phyloP scores from a whole-genome alignment of 176 grass and related monocot species.

The Leersia perrieri region DNA sequence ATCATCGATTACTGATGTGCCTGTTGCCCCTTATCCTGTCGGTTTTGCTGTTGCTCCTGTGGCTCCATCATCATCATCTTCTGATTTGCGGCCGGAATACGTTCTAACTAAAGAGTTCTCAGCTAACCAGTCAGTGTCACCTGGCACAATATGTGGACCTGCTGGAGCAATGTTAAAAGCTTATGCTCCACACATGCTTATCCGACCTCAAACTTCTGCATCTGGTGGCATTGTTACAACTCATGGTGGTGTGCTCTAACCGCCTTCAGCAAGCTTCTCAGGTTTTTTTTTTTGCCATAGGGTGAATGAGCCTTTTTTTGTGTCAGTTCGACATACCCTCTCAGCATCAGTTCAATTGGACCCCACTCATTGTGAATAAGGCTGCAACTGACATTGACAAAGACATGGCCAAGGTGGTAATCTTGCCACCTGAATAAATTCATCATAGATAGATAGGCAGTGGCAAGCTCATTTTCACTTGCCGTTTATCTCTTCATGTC shows the following conservation, averaged over 20 bases:
- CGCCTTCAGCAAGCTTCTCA: slow-evolving; percentile 23
- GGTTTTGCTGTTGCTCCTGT: slow-evolving; percentile 45
- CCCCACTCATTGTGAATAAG: slow-evolving; percentile 45
- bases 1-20: slow-evolving; percentile 58
- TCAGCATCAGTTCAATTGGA: slow-evolving; percentile 17
- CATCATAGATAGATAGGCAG: slow-evolving; percentile 34
- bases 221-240: slow-evolving; percentile 21
- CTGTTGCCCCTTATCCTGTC: slow-evolving; percentile 51
- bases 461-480: slow-evolving; percentile 44
- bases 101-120: slow-evolving; percentile 38
- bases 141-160: slow-evolving; percentile 41
- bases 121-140: slow-evolving; percentile 17
- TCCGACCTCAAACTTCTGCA: slow-evolving; percentile 39
- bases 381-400: slow-evolving; percentile 54
- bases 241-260: slow-evolving; percentile 26
- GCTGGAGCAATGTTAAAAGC: slow-evolving; percentile 42
- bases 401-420: slow-evolving; percentile 30
- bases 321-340: slow-evolving; percentile 14
- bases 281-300: slow-evolving; percentile 12
- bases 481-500: slow-evolving; percentile 37
- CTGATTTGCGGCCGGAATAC: slow-evolving; percentile 51
- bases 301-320: slow-evolving; percentile 48
- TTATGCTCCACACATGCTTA: slow-evolving; percentile 52
- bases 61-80: slow-evolving; percentile 45
- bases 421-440: slow-evolving; percentile 41